Evolutionary conservation across 176 grass and related monocot genomes (phyloP).

Genomic region (Bothriochloa decipiens): DNA sequence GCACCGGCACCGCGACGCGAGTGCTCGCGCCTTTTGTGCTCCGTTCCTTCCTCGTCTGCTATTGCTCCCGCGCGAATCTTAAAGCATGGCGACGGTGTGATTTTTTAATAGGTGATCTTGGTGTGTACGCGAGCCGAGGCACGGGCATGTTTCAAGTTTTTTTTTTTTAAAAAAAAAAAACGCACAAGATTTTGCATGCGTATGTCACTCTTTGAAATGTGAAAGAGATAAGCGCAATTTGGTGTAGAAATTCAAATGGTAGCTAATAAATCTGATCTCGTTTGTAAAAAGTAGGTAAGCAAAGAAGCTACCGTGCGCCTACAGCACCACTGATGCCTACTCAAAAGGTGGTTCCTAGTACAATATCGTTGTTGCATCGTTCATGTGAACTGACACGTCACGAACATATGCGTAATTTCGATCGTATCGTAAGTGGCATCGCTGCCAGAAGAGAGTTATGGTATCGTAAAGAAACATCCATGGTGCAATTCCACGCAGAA

Average conservation of each 20-base stretch:
- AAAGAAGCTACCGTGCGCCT: background rate
- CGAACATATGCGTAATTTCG: no score
- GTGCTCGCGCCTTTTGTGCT: background rate
- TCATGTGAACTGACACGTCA: no score
- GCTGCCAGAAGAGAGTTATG: background rate
- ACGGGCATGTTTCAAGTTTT: background rate
- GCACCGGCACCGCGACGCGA: constrained; percentile 11
- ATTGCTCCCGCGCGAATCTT: background rate
- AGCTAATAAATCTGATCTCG: background rate
- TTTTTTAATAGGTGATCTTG: background rate
- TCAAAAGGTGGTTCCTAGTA: background rate
- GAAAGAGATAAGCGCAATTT: background rate
- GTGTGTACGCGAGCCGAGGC: background rate
- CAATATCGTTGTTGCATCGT: background rate
- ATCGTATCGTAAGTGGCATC: background rate
- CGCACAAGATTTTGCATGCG: background rate
- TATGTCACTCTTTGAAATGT: background rate
- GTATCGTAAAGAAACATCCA: background rate
- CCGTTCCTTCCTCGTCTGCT: background rate
- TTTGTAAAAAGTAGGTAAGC: background rate
- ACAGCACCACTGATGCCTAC: no score
- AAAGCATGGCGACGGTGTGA: background rate
- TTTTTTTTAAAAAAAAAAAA: background rate
- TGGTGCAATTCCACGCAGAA: background rate
- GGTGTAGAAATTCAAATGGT: background rate